These are phyloP conservation scores for Trametes punicea DNA, from an alignment of 768 basidiomycete genomes.

Conservation along the genomic window DNA sequence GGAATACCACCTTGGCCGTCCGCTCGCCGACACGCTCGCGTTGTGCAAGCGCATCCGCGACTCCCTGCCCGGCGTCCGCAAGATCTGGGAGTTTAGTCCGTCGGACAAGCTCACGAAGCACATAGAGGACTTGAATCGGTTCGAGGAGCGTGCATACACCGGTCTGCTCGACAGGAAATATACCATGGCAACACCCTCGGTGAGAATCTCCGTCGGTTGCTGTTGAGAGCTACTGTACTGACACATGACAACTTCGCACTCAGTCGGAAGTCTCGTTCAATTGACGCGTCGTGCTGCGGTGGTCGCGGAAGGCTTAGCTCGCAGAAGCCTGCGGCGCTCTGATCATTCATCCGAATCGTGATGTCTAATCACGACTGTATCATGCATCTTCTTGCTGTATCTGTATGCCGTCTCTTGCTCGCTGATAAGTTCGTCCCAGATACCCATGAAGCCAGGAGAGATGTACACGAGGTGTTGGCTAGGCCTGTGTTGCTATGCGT, in stretches of 20 bases:
- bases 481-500: no score
- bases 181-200: slow-evolving; percentile 18
- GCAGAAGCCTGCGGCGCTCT: not conserved
- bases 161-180: slow-evolving; percentile 14
- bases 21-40: slow-evolving; percentile 14
- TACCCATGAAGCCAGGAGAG: no score
- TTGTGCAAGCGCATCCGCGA: slow-evolving; percentile 13
- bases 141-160: slow-evolving; percentile 8
- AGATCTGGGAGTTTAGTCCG: slow-evolving; percentile 15
- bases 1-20: slow-evolving; percentile 26
- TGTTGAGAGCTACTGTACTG: not conserved
- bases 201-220: not conserved
- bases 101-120: not conserved
- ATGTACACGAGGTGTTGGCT: no score
- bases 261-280: not conserved
- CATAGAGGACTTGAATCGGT: slow-evolving; percentile 4
- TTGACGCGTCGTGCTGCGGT: not conserved
- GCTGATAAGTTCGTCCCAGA: no score
- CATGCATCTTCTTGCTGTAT: not conserved
- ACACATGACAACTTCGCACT: not conserved
- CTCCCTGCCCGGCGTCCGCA: slow-evolving; percentile 6
- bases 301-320: not conserved
- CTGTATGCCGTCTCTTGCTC: not conserved
- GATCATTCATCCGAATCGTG: slow-evolving; percentile 1
- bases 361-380: not conserved